These are phyloP conservation scores for Atkinsonella hypoxylon DNA, from an alignment of 2,329 filamentous ascomycete genomes.

Conservation along the genomic window DNA sequence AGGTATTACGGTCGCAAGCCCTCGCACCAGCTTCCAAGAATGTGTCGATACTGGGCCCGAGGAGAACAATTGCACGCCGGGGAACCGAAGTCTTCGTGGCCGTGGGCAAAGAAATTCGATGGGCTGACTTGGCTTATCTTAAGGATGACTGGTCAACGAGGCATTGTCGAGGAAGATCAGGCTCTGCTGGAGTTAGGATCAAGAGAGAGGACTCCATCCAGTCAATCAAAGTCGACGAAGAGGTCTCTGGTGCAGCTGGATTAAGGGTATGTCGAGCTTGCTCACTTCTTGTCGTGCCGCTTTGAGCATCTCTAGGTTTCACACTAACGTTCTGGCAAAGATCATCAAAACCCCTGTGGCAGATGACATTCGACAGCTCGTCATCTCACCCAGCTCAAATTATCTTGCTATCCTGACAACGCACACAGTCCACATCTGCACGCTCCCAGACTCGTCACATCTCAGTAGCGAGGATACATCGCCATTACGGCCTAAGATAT, in stretches of 20 bases:
- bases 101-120: constrained; percentile 79
- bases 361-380: constrained; percentile 72
- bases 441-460: constrained; percentile 71
- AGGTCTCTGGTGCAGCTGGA: constrained; percentile 17
- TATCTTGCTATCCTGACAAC: constrained; percentile 77
- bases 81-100: constrained; percentile 85
- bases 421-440: constrained; percentile 76
- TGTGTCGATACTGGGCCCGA: constrained; percentile 34
- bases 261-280: constrained; percentile 20
- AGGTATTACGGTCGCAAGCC: constrained; percentile 26
- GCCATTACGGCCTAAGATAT: constrained; percentile 70
- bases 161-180: constrained; percentile 17
- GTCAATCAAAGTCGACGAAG: constrained; percentile 21
- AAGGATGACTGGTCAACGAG: constrained; percentile 45
- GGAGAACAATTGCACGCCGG: constrained; percentile 62
- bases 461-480: constrained; percentile 56
- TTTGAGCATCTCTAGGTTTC: neutral
- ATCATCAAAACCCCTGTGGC: constrained; percentile 66
- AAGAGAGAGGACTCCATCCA: constrained; percentile 36
- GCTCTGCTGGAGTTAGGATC: constrained; percentile 23
- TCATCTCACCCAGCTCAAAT: constrained; percentile 70
- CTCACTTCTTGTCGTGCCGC: neutral
- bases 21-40: constrained; percentile 29
- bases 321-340: constrained; percentile 27
- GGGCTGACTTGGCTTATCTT: constrained; percentile 72